phyloP scores from a whole-genome alignment of 306 rosid species.

The Gleditsia sinensis region DNA sequence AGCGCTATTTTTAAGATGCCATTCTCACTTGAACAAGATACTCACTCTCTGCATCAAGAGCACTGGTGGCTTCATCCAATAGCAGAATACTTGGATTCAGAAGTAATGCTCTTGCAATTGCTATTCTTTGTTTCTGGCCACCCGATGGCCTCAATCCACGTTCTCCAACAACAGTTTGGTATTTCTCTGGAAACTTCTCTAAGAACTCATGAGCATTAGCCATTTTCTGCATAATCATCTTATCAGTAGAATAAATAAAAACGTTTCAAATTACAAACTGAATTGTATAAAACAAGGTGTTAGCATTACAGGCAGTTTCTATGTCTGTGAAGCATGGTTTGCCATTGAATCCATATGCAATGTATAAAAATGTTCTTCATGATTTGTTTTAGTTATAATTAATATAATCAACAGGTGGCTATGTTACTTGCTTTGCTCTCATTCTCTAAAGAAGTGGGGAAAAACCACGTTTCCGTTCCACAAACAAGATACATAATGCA shows the following conservation, averaged over 20 bases:
- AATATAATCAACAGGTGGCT: not conserved
- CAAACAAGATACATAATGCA: not conserved
- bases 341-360: slow-evolving; percentile 53
- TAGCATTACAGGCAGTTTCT: slow-evolving; percentile 46
- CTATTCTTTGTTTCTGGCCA: slow-evolving; percentile 45
- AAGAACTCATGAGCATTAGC: slow-evolving; percentile 46
- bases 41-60: slow-evolving; percentile 51
- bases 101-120: slow-evolving; percentile 46
- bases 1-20: not conserved
- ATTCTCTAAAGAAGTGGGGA: not conserved
- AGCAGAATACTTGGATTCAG: slow-evolving; percentile 41
- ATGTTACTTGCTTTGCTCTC: not conserved
- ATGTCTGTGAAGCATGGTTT: slow-evolving; percentile 37
- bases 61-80: slow-evolving; percentile 49
- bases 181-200: slow-evolving; percentile 41
- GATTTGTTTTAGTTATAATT: not conserved
- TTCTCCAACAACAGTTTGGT: slow-evolving; percentile 42
- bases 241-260: not conserved
- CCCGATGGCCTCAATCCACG: slow-evolving; percentile 42
- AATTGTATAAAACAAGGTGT: not conserved
- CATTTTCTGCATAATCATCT: slow-evolving; percentile 38
- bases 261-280: not conserved
- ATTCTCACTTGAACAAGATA: slow-evolving; percentile 42
- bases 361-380: too few relatives aligned
- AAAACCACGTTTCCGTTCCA: not conserved